Evolutionary conservation across 192 early-diverging fungal genomes (phyloP), one percentile per base, ranked within the genome.

Genomic region (Chytriomyces sp.): DNA sequence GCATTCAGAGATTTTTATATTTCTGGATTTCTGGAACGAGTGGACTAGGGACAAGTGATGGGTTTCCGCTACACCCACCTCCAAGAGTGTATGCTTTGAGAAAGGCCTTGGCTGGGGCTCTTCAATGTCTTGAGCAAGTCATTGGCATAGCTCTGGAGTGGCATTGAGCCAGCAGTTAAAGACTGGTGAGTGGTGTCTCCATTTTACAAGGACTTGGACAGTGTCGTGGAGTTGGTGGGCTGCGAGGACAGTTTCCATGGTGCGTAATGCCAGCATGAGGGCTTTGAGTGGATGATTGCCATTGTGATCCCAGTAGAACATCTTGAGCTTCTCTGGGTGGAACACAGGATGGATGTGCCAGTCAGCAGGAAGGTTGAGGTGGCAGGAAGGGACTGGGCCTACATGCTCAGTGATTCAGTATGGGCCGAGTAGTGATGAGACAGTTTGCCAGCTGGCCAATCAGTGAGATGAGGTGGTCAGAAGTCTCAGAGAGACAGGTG

Each of bases 261-360:
- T 12, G 6, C 61, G 61, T 28, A 30, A 6, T 40, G 61, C 61
- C 28, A 63, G 14, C 36, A 34, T 19, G 12, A 63, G 38, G 17
- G 12, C 8, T 19, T 63, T 10, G 17, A 63, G 61, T 19, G 64
- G 44, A 30, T 66, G 26, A 14, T 25, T 19, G 25, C 14, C 39
- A 26, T 32, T 26, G 38, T 19, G 12, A 26, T 63, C 61, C 61
- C 61, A 63, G 38, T 14, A 38, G 26, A 38, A 63, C 25, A 33
- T 12, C 8, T 33, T 19, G 7, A 63, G 36, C 37, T 63, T 63
- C 14, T 63, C 61, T 6, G 61, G 61, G 61, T 63, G 61, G 36
- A 63, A 63, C 14, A 63, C 61, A 38, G 6, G 6, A 40, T 63
- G 61, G 31, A 38, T 33, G 38, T 63, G 8, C 61, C 61, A 63